Conservation (phyloP, 2,329 filamentous ascomycete genomes). For the Diplodia intermedia region DNA sequence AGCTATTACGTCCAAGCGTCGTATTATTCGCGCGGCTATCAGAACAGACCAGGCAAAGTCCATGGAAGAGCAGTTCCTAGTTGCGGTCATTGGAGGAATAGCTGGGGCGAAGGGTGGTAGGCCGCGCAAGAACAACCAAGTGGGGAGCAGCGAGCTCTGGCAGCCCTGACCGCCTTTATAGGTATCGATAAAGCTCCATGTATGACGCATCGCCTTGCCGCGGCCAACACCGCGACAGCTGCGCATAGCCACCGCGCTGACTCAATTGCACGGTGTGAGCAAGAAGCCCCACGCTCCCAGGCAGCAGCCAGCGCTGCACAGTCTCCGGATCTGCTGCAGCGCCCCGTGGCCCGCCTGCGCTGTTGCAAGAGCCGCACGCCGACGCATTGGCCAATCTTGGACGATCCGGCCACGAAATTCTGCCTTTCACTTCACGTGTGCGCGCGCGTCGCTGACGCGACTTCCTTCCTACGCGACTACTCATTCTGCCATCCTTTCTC, state of each 20-base stretch:
- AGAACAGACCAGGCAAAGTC: slow-evolving; percentile 34
- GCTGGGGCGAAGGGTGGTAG: slow-evolving; percentile 11
- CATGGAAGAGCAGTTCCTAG: slow-evolving; percentile 24
- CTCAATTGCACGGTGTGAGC: slow-evolving; percentile 19
- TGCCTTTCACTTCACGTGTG: slow-evolving; percentile 16
- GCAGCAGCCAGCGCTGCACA: neutral
- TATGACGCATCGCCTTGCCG: slow-evolving; percentile 17
- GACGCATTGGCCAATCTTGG: slow-evolving; percentile 1
- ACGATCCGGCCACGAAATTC: neutral
- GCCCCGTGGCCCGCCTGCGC: neutral
- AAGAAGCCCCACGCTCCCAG: neutral
- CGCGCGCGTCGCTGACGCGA: slow-evolving; percentile 12
- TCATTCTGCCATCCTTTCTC: slow-evolving; percentile 7
- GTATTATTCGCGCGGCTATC: slow-evolving; percentile 32
- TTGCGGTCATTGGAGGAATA: slow-evolving; percentile 29
- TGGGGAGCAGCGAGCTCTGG: slow-evolving; percentile 20
- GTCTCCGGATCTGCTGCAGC: neutral
- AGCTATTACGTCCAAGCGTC: slow-evolving; percentile 10
- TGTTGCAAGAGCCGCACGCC: neutral
- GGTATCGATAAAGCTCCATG: slow-evolving; percentile 1
- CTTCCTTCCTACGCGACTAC: slow-evolving; percentile 15
- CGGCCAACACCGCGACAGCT: slow-evolving; percentile 2
- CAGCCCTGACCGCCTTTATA: slow-evolving; percentile 20
- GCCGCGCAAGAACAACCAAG: slow-evolving; percentile 15
- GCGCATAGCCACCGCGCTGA: slow-evolving; percentile 21